Conservation (phyloP, 805 yeast genomes). For the Pichia manshurica region DNA sequence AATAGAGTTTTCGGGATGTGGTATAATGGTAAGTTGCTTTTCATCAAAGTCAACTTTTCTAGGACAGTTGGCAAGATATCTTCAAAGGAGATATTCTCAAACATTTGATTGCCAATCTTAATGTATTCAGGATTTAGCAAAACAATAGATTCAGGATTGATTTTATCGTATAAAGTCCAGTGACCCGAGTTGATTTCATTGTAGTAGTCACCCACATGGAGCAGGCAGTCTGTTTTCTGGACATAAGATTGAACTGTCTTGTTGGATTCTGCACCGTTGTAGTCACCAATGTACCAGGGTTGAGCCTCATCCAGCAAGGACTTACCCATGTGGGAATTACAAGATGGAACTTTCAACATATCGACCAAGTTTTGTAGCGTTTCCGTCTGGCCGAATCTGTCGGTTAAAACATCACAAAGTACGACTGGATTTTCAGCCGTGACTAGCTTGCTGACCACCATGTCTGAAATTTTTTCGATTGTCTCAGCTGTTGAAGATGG, state of each 20-base stretch:
- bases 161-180: conserved; percentile 40
- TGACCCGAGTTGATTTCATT: conserved; percentile 71
- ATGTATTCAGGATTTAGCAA: conserved; percentile 50
- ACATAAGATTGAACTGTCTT: conserved; percentile 43
- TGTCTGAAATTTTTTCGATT: conserved; percentile 21
- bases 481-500: conserved; percentile 21
- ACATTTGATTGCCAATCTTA: conserved; percentile 37
- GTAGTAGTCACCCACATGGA: conserved; percentile 63
- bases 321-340: conserved; percentile 63
- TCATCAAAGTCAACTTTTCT: conserved; percentile 27
- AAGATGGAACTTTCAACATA: conserved; percentile 48
- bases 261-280: conserved; percentile 55
- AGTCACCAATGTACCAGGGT: conserved; percentile 62
- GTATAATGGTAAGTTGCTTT: conserved; percentile 10
- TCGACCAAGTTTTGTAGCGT: conserved; percentile 45
- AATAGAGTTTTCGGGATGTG: conserved; percentile 11
- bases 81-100: conserved; percentile 44
- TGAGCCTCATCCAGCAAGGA: conserved; percentile 67
- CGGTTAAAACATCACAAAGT: conserved; percentile 64
- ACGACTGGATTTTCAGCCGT: conserved; percentile 54
- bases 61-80: conserved; percentile 41
- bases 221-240: conserved; percentile 56
- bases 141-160: conserved; percentile 39
- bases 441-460: conserved; percentile 48
- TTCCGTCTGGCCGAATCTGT: conserved; percentile 48